These are phyloP conservation scores for Tagetes patula DNA, from an alignment of 129 eudicot genomes.

Conservation along the genomic window DNA sequence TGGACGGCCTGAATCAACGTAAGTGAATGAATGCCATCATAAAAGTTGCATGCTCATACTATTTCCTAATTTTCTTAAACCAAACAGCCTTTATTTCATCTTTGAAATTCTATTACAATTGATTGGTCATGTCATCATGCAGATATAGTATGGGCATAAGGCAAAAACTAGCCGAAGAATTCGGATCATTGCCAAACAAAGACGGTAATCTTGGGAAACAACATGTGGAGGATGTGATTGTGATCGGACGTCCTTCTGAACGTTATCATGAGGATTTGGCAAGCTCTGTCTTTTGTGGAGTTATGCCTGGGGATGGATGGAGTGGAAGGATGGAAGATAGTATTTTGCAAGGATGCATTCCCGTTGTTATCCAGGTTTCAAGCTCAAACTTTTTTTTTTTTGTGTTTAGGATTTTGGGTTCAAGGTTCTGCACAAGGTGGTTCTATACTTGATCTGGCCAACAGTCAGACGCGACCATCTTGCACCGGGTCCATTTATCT, in stretches of 20 bases:
- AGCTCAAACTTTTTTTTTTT: neutral
- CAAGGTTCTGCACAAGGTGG: neutral
- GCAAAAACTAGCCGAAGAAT: constrained; percentile 87
- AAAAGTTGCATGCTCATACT: neutral
- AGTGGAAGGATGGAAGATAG: constrained; percentile 99
- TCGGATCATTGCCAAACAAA: constrained; percentile 77
- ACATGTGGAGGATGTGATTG: constrained; percentile 78
- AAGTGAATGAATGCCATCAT: constrained; percentile 35
- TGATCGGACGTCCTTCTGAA: constrained; percentile 63
- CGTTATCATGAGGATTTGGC: constrained; percentile 74
- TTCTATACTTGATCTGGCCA: neutral
- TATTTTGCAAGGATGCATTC: constrained; percentile 93
- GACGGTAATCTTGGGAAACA: constrained; percentile 88
- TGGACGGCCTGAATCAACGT: constrained; percentile 91
- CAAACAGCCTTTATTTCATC: neutral
- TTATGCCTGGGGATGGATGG: constrained; percentile 99
- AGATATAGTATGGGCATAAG: constrained; percentile 99
- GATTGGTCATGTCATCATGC: constrained; percentile 26
- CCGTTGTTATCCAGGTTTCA: constrained; percentile 86
- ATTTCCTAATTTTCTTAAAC: neutral
- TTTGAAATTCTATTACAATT: neutral
- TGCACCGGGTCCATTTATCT: neutral
- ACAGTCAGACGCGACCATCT: neutral
- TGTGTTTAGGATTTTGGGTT: neutral
- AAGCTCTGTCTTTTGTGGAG: constrained; percentile 87